Evolutionary conservation across 1,139 yeast species (phyloP), one percentile per base, ranked within the genome.

Genomic region (Geotrichum histeridarum): DNA sequence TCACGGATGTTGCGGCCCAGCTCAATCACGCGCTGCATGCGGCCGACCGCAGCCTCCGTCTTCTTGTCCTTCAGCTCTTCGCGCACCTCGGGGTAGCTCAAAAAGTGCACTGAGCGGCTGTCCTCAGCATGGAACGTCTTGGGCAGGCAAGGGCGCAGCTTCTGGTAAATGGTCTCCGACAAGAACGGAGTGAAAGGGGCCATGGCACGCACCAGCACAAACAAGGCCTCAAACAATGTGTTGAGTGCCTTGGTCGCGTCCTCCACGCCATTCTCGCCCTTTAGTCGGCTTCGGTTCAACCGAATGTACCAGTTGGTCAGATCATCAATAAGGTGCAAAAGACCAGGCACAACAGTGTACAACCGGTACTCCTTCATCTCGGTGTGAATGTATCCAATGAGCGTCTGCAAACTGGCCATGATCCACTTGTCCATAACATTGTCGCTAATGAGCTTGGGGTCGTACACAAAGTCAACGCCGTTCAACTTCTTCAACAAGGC

Each of bases 301-400:
- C 99, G 85, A 70, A 94, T 94, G 77, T 94, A 94, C 99, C 99
- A 93, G 77, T 94, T 94, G 62, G 99, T 94, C 73, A 94, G 81
- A 68, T 88, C 90, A 67, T 93, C 99, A 71, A 94, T 87, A 70
- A 93, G 86, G 57, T 81, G 78, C 66, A 94, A 79, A 68, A 94
- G 77, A 68, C 85, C 87, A 64, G 99, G 96, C 62, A 94, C 98
- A 64, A 94, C 99, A 47, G 97, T 90, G 75, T 89, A 93, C 63
- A 93, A 78, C 72, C 95, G 82, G 77, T 94, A 93, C 61, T 81
- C 86, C 50, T 70, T 73, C 99, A 93, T 93, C 77, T 94, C 99
- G 60, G 76, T 74, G 71, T 91, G 96, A 64, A 93, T 89, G 67
- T 79, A 88, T 67, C 81, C 80, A 64, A 93, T 82, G 70, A 94